Evolutionary conservation across 1,284 basidiomycete genomes (phyloP), one percentile per base, ranked within the genome.

Genomic region (Heimioporus punctisporus): DNA sequence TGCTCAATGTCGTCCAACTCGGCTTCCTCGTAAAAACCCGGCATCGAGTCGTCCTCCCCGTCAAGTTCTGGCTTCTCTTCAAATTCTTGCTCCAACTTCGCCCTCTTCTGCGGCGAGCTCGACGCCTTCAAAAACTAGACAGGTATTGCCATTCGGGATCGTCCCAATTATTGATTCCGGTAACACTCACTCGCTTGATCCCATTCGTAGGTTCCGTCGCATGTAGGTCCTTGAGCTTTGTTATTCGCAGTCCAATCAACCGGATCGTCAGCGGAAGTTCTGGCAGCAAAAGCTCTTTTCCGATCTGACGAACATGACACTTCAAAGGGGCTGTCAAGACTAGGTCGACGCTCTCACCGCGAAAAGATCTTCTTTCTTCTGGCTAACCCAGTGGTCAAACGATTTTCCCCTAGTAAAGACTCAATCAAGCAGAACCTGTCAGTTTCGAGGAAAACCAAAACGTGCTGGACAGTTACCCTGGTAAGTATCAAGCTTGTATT

Each of bases 331-430:
- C 46, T 25, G 21, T 14, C 26, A 31, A 50, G 46, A 6, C 19
- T 2, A 9, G 15, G 11, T 47, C 11, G 21, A 52, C 42, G 15
- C 27, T 71, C 85, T 58, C 66, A 92, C 91, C 23, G 84, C 78
- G 61, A 89, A 85, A 8, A 97, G 77, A 44, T 95, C 92, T 50
- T 91, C 89, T 63, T 92, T 89, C 56, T 79, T 89, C 17, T 81
- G 74, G 23, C 73, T 83, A 37, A 95, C 82, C 81, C 85, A 94
- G 44, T 83, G 83, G 61, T 85, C 78, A 50, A 90, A 81, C 1
- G 93, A 92, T 66, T 86, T 89, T 4, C 93, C 88, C 26, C 93
- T 83, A 2, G 93, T 93, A 63, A 91, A 92, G 5, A 90, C 90
- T 93, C 49, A 4, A 50, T n/a, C n/a, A 17, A 34, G 51, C 46